Conservation (phyloP, 352 stramenopile genomes). For the Globisporangium emineosum region DNA sequence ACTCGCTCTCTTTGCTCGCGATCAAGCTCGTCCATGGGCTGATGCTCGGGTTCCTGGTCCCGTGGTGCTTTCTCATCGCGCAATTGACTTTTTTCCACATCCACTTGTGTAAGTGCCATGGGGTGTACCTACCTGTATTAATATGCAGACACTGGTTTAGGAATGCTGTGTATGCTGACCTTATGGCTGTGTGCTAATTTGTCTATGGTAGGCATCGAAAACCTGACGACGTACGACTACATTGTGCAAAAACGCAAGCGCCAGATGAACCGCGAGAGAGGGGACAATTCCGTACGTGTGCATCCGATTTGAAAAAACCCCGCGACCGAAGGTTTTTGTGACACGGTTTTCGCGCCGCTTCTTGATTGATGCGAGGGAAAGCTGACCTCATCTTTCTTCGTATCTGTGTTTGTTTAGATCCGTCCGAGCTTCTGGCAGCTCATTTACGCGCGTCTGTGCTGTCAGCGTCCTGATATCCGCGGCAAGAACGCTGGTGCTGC, state of each 20-base stretch:
- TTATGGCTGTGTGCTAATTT: background rate
- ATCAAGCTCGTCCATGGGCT: constrained; percentile 65
- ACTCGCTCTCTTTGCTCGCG: constrained; percentile 48
- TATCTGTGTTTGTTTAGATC: constrained; percentile 17
- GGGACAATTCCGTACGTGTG: constrained; percentile 69
- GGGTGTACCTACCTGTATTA: too few species aligned
- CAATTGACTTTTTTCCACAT: constrained; percentile 83
- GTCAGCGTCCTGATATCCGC: constrained; percentile 18
- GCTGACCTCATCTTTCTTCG: constrained; percentile 10
- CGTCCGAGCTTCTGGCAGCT: constrained; percentile 34
- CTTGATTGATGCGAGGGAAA: background rate
- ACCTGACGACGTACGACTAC: constrained; percentile 87
- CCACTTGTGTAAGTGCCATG: constrained; percentile 72
- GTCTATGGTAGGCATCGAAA: constrained; percentile 52
- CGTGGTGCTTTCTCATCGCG: constrained; percentile 76
- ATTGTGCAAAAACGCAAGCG: constrained; percentile 83
- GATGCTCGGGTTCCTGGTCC: constrained; percentile 60
- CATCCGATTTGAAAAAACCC: constrained; percentile 41
- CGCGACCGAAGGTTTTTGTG: constrained; percentile 18
- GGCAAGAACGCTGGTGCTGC: constrained; percentile 22
- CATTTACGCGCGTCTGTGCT: constrained; percentile 28
- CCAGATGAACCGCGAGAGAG: constrained; percentile 55
- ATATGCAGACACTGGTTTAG: background rate
- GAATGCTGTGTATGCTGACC: background rate
- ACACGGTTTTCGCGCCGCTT: constrained; percentile 12